Percentiles rank a stretch among this genome's conserved stretches.
These are phyloP conservation scores for Colletotrichum viniferum DNA, from an alignment of 2,329 filamentous ascomycete genomes.

Conservation along the genomic window DNA sequence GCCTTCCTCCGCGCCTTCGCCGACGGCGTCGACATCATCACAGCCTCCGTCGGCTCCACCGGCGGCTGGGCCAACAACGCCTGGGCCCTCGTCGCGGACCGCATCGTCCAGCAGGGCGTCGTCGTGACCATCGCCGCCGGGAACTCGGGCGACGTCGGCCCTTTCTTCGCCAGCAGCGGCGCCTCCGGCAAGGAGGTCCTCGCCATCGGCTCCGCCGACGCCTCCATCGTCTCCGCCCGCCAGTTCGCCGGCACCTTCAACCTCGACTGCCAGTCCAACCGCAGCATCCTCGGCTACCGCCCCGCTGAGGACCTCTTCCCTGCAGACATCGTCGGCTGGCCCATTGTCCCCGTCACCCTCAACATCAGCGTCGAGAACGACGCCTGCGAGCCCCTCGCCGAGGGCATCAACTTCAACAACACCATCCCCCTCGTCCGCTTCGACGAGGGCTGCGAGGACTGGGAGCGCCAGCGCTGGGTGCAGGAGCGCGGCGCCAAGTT, in stretches of 20 bases:
- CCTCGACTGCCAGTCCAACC: conserved; percentile 24
- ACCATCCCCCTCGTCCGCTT: conserved; percentile 15
- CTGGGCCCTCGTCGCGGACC: conserved; percentile 45
- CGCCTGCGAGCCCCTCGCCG: conserved; percentile 25
- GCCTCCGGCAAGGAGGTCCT: conserved; percentile 29
- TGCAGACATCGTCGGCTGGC: conserved; percentile 24
- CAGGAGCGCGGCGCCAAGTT: conserved; percentile 30
- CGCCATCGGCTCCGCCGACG: conserved; percentile 24
- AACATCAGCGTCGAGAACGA: conserved; percentile 28
- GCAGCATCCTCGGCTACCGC: conserved; percentile 28
- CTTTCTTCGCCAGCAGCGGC: conserved; percentile 27
- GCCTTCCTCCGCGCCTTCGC: conserved; percentile 18
- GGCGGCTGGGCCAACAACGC: conserved; percentile 40
- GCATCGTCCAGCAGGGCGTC: conserved; percentile 39
- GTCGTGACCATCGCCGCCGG: conserved; percentile 25
- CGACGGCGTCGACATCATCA: conserved; percentile 21
- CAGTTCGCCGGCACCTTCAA: conserved; percentile 26
- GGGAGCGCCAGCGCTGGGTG: conserved; percentile 32
- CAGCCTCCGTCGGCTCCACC: conserved; percentile 9
- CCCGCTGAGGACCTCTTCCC: conserved; percentile 25
- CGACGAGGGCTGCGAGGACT: conserved; percentile 11
- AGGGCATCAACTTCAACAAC: conserved; percentile 1
- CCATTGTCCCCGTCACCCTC: conserved; percentile 28
- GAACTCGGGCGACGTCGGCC: conserved; percentile 21
- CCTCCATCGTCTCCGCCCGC: conserved; percentile 10